Conservation (phyloP, 495 filamentous ascomycete species). For the Penicillium coprophilum region DNA sequence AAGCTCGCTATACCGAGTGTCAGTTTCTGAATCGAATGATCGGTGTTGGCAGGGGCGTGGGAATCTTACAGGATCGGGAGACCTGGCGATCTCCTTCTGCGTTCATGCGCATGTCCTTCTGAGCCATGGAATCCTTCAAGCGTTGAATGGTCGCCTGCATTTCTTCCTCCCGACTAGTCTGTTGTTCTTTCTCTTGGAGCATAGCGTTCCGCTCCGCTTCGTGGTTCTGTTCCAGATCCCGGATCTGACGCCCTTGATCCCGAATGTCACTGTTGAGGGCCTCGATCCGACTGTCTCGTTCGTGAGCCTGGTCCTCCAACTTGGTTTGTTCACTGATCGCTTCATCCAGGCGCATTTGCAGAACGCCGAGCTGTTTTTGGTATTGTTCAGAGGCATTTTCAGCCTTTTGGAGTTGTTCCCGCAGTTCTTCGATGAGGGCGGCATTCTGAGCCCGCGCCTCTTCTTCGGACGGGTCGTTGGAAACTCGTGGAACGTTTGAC, state of each 20-base stretch:
- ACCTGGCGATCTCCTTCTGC: conserved; percentile 63
- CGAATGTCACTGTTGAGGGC: conserved; percentile 74
- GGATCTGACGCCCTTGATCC: conserved; percentile 72
- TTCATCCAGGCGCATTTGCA: conserved; percentile 87
- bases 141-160: conserved; percentile 85
- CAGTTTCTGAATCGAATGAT: conserved; percentile 19
- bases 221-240: conserved; percentile 86
- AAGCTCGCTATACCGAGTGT: conserved; percentile 50
- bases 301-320: conserved; percentile 81
- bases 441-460: conserved; percentile 69
- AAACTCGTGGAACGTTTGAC: conserved; percentile 54
- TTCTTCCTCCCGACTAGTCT: conserved; percentile 78
- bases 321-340: conserved; percentile 76
- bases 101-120: conserved; percentile 61
- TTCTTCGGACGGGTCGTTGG: conserved; percentile 58
- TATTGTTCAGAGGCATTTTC: conserved; percentile 77
- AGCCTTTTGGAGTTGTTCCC: conserved; percentile 74
- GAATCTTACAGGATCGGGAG: conserved; percentile 66
- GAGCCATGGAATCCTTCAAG: conserved; percentile 80
- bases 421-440: conserved; percentile 80
- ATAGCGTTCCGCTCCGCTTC: conserved; percentile 85
- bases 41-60: neutral
- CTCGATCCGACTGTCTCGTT: conserved; percentile 78
- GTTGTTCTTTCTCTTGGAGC: conserved; percentile 88
- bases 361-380: conserved; percentile 76